Percentiles rank a stretch among this genome's conserved stretches.
These are phyloP conservation scores for Aspergillus novofumigatus DNA, from an alignment of 2,329 filamentous ascomycete genomes.

Conservation along the genomic window DNA sequence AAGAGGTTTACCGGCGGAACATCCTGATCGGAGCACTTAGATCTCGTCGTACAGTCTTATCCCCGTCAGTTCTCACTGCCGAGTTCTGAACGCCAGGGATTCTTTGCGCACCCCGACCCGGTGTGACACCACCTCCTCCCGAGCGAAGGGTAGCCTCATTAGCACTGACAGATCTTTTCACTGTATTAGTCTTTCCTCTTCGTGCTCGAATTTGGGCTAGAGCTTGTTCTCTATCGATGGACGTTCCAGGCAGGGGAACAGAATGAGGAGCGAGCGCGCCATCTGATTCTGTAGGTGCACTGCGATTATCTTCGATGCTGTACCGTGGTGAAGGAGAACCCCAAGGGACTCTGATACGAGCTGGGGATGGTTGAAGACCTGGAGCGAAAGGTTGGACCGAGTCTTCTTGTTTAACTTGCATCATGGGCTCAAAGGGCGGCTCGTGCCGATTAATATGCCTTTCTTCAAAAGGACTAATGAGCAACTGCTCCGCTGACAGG, in stretches of 20 bases:
- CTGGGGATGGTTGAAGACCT: slow-evolving; percentile 8
- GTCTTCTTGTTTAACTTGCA: slow-evolving; percentile 7
- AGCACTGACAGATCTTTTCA: slow-evolving; percentile 39
- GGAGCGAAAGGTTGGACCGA: slow-evolving; percentile 1
- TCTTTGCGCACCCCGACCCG: slow-evolving; percentile 25
- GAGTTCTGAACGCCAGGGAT: slow-evolving; percentile 31
- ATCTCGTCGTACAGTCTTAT: slow-evolving; percentile 31
- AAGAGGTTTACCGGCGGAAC: slow-evolving; percentile 21
- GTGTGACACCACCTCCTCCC: slow-evolving; percentile 21
- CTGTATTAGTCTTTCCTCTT: slow-evolving; percentile 42
- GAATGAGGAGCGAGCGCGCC: slow-evolving; percentile 19
- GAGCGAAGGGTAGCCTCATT: slow-evolving; percentile 31
- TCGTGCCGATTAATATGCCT: slow-evolving; percentile 8
- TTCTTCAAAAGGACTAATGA: slow-evolving; percentile 7
- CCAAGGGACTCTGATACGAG: slow-evolving; percentile 8
- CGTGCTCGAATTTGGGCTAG: slow-evolving; percentile 48
- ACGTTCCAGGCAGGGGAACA: slow-evolving; percentile 36
- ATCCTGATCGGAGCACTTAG: slow-evolving; percentile 36
- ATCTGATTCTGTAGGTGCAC: slow-evolving; percentile 19
- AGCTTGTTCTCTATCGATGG: slow-evolving; percentile 45
- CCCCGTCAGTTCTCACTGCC: slow-evolving; percentile 24
- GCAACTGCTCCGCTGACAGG: slow-evolving; percentile 1
- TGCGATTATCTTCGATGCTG: neutral
- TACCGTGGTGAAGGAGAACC: slow-evolving; percentile 4
- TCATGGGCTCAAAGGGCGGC: slow-evolving; percentile 8